Conservation (phyloP, 169 alveolate genomes). For the Plasmodium ovale region DNA sequence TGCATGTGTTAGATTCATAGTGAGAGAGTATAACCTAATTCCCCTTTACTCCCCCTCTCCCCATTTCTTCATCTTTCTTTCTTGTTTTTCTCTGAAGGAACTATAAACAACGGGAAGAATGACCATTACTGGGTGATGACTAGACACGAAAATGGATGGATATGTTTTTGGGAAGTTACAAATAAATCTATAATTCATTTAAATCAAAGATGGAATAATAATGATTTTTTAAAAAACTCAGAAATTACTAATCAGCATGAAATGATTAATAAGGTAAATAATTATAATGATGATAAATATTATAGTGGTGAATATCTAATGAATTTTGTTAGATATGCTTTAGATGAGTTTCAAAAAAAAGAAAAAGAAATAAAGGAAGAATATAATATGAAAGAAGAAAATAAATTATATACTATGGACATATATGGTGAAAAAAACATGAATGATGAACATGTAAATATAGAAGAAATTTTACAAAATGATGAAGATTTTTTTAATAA, state of each 20-base stretch:
- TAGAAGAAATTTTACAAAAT: conserved; percentile 43
- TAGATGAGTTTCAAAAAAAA: conserved; percentile 57
- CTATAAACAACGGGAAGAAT: conserved; percentile 80
- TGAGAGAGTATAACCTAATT: neutral
- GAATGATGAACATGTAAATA: conserved; percentile 72
- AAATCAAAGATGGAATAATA: conserved; percentile 61
- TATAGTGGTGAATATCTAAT: conserved; percentile 69
- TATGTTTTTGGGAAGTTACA: conserved; percentile 85
- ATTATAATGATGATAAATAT: conserved; percentile 24
- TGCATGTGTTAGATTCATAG: neutral
- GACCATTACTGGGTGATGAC: conserved; percentile 85
- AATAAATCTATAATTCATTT: conserved; percentile 75
- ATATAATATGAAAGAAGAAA: conserved; percentile 68
- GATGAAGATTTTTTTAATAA: conserved; percentile 71
- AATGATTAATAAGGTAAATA: conserved; percentile 40
- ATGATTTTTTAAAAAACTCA: conserved; percentile 23
- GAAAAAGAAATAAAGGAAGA: conserved; percentile 61
- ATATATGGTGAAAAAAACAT: conserved; percentile 49
- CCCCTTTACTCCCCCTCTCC: too few relatives aligned
- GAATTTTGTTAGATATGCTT: conserved; percentile 45
- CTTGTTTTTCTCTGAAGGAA: conserved; percentile 19
- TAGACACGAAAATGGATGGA: conserved; percentile 81
- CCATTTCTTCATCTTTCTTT: neutral
- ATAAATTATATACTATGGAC: conserved; percentile 63
- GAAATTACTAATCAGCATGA: conserved; percentile 41